Evolutionary conservation across 2,329 filamentous ascomycete genomes (phyloP), one percentile per base, ranked within the genome.

Genomic region (Aphanocladium album): DNA sequence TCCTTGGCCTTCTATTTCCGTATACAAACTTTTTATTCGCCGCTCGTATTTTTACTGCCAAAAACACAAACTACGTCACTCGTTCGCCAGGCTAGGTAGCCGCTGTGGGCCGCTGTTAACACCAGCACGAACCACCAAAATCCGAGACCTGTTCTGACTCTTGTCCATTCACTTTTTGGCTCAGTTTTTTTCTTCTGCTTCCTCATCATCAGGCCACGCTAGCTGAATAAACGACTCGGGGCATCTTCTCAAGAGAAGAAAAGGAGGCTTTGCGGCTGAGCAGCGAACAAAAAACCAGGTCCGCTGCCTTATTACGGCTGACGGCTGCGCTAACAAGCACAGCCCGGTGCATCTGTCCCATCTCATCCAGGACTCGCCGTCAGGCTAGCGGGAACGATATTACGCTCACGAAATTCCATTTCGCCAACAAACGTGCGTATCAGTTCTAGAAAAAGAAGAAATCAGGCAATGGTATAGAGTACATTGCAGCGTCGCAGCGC

Each of bases 311-410:
- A 41, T 56, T 47, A 6, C 43, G 25, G 54, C 54, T 57, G 54
- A 47, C 30, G 6, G 39, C 17, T 14, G 30, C 54, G 41, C 54
- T 57, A 57, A 25, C 54, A 57, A 46, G 43, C 54, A 57, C 43
- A 35, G 54, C 54, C 43, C n/a, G n/a, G n/a, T n/a, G n/a, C n/a
- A n/a, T n/a, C n/a, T n/a, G n/a, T n/a, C n/a, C n/a, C n/a, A n/a
- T n/a, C n/a, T n/a, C n/a, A n/a, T n/a, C n/a, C n/a, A n/a, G n/a
- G n/a, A n/a, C n/a, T n/a, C n/a, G n/a, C n/a, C n/a, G n/a, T n/a
- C n/a, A n/a, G n/a, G n/a, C n/a, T n/a, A n/a, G n/a, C n/a, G n/a
- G n/a, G n/a, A n/a, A 4, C 45, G 21, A 27, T 47, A 14, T 25
- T 7, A 43, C 45, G 19, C 45, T 47, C 9, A 11, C 45, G 16